Evolutionary conservation across 768 basidiomycete species (phyloP), one percentile per base, ranked within the genome.

Genomic region (Pulveroboletus sp.): DNA sequence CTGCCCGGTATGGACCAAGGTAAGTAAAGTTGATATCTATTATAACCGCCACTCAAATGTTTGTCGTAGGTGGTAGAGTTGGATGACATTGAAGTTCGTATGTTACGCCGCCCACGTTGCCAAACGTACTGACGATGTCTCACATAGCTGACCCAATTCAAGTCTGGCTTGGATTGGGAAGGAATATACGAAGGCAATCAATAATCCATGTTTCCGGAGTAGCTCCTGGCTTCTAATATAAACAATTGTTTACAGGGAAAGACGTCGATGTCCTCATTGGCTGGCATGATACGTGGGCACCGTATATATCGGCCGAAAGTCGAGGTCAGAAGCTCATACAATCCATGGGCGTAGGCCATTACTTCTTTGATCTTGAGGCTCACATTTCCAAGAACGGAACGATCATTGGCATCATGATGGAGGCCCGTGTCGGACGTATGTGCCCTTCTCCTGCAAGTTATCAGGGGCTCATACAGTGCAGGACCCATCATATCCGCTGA

Each of bases 1-100:
- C 24, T 59, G 55, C 23, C 48, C 41, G 3, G 62, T 70, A 53
- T 69, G 65, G 66, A 66, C 64, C 31, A 68, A 67, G 58, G 65
- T 57, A 31, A 19, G 50, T 29, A 7, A 12, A 2, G 6, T 12
- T 7, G 43, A n/a, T 36, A 23, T 52, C n/a, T n/a, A 6, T 32
- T 24, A 45, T 13, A 5, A 22, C 11, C 1, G 22, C 7, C 3
- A n/a, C 47, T 65, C 43, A 65, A 24, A 17, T 2, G 8, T 43
- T 13, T 39, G 16, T 9, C 13, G 17, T 42, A 67, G 68, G 63
- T 63, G 10, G 61, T 66, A 39, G 64, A 69, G 26, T 16, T 67
- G 35, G 54, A 58, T 37, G 63, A 68, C 37, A 69, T 69, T 5
- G 68, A 67, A 53, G 63, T 66, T 29, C 46, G 23, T 20, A 26